Base-by-base conservation (phyloP, 1,139 yeast species). In the Scheffersomyces quercinus region DNA sequence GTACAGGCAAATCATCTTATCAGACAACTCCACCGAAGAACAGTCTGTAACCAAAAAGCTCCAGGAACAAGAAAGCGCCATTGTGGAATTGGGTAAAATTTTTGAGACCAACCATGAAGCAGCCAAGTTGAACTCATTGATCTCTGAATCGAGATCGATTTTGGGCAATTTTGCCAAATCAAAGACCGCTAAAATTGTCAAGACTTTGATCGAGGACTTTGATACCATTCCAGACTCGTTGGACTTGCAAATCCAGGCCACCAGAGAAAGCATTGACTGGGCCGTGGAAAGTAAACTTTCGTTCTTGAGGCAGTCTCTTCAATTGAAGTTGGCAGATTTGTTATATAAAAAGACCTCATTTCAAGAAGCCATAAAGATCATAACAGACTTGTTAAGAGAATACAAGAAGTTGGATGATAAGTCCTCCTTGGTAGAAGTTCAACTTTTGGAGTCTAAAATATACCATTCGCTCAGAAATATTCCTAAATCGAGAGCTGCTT, bases 371-470 rank as follows among this genome's bases (percentile, higher is more conserved):
- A 71, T 95, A 46, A 73, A 76, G 41, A 79, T 91, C 51, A 86
- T 90, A 52, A 82, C 83, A 51, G 77, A 77, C 14, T 76, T 95
- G 56, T 75, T 93, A 56, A 75, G 78, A 51, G 98, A 93, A 64
- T 88, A 91, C 65, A 93, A 93, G 70, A 87, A 89, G 62, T 75
- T 95, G 55, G 99, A 95, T 64, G 99, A 95, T 67, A 95, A 95
- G 67, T 85, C 93, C 42, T 88, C 96, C 31, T 79, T 95, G 46
- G 97, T 95, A 9, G 99, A 95, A 62, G 97, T 95, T 34, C 98
- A 93, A 68, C 74, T 95, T 54, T 79, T 93, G 55, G 99, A 95
- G 65, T 79, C 95, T 26, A 86, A 89, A 61, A 89, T 88, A 36
- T 93, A 86, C 65, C 97, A 91, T 64, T 91, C 96, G 26, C 75